Conservation (phyloP, 176 grass and related monocot species). For the Oryza meyeriana region DNA sequence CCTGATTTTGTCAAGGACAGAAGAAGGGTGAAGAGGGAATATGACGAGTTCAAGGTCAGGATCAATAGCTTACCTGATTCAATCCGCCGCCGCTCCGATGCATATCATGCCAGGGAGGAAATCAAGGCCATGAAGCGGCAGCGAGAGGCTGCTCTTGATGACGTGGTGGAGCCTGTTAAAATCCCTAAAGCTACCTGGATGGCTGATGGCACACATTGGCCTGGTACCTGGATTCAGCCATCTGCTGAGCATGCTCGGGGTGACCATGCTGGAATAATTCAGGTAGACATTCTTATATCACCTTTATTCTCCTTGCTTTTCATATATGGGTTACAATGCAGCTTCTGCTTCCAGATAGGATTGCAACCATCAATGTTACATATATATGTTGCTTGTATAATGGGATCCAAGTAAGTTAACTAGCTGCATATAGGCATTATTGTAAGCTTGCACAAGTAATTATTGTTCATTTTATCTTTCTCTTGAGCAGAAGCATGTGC, state of each 20-base stretch:
- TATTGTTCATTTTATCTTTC: not conserved
- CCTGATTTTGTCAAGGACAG: slow-evolving; percentile 95
- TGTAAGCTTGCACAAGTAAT: not conserved
- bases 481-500: not conserved
- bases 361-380: not conserved
- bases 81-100: slow-evolving; percentile 79
- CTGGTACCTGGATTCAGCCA: slow-evolving; percentile 84
- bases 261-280: slow-evolving; percentile 99
- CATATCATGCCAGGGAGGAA: slow-evolving; percentile 94
- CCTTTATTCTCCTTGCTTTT: not conserved
- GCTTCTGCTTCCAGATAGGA: not conserved
- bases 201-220: slow-evolving; percentile 97
- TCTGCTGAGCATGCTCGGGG: slow-evolving; percentile 69
- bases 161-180: slow-evolving; percentile 63
- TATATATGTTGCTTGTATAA: not conserved
- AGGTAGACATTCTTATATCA: slow-evolving; percentile 42
- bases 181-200: slow-evolving; percentile 98
- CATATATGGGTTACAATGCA: not conserved
- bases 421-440: not conserved
- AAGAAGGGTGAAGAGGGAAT: slow-evolving; percentile 89
- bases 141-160: slow-evolving; percentile 64
- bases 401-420: not conserved
- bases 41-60: slow-evolving; percentile 95
- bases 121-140: slow-evolving; percentile 95
- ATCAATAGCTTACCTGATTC: slow-evolving; percentile 81